Percentiles rank a stretch among this genome's conserved stretches.
These are phyloP conservation scores for Prunus davidiana DNA, from an alignment of 306 rosid genomes.

Conservation along the genomic window DNA sequence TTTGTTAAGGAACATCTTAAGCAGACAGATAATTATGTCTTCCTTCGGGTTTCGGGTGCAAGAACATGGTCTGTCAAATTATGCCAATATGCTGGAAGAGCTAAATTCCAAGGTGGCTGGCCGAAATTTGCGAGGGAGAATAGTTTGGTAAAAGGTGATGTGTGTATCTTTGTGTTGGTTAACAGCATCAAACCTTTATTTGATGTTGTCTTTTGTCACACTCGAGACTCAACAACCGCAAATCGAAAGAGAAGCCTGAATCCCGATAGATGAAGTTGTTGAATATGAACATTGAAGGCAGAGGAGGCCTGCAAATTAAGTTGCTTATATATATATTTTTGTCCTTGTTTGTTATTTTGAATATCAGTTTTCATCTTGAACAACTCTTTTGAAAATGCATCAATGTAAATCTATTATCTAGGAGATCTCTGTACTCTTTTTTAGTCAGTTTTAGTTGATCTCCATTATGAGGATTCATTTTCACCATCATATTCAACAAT, in stretches of 20 bases:
- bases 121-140: neutral
- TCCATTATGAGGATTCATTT: too few relatives aligned
- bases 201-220: neutral
- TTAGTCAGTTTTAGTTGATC: too few relatives aligned
- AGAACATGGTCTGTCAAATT: neutral
- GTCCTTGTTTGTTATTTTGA: too few relatives aligned
- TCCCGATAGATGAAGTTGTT: neutral
- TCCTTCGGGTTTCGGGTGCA: neutral
- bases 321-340: too few relatives aligned
- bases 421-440: too few relatives aligned
- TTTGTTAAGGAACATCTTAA: too few relatives aligned
- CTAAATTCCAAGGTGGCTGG: neutral
- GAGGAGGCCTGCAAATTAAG: too few relatives aligned
- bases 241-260: neutral
- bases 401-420: too few relatives aligned
- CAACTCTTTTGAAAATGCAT: too few relatives aligned
- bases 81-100: neutral
- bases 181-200: neutral
- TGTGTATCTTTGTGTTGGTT: neutral
- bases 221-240: neutral
- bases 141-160: neutral
- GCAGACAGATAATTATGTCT: neutral
- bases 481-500: too few relatives aligned
- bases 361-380: too few relatives aligned
- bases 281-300: neutral